phyloP scores from a whole-genome alignment of 176 grass and related monocot genomes.

The Metroxylon sagu region DNA sequence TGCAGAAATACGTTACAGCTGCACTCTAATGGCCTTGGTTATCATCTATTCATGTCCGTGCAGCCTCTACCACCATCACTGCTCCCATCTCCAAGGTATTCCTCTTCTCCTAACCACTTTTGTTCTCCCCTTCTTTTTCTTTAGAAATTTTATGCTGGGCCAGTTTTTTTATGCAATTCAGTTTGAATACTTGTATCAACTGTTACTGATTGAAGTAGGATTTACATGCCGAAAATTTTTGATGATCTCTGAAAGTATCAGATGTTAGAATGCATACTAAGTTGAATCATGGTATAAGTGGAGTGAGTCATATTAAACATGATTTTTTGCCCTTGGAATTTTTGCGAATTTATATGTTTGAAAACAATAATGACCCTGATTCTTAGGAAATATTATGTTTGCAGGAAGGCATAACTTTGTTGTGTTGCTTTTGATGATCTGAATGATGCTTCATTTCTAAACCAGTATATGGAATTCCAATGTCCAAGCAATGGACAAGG shows the following conservation, averaged over 20 bases:
- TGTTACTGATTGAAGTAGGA: too few relatives aligned
- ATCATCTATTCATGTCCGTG: slow-evolving; percentile 36
- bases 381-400: background rate
- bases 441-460: slow-evolving; percentile 44
- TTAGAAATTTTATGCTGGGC: background rate
- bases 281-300: too few relatives aligned
- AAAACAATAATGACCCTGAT: too few relatives aligned
- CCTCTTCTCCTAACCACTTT: background rate
- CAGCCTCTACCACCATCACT: slow-evolving; percentile 28
- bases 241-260: too few relatives aligned
- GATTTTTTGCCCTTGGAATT: too few relatives aligned
- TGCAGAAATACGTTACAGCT: background rate
- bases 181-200: background rate
- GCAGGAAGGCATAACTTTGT: slow-evolving; percentile 78
- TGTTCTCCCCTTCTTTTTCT: background rate
- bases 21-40: background rate
- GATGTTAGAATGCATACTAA: too few relatives aligned
- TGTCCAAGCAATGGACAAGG: slow-evolving; percentile 52
- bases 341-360: too few relatives aligned
- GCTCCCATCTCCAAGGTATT: slow-evolving; percentile 46
- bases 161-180: too few relatives aligned
- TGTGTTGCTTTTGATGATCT: slow-evolving; percentile 76
- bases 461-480: slow-evolving; percentile 66
- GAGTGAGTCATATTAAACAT: too few relatives aligned
- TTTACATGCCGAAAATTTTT: too few relatives aligned